Evolutionary conservation across 306 rosid genomes (phyloP).

Genomic region (Dryas drummondii): DNA sequence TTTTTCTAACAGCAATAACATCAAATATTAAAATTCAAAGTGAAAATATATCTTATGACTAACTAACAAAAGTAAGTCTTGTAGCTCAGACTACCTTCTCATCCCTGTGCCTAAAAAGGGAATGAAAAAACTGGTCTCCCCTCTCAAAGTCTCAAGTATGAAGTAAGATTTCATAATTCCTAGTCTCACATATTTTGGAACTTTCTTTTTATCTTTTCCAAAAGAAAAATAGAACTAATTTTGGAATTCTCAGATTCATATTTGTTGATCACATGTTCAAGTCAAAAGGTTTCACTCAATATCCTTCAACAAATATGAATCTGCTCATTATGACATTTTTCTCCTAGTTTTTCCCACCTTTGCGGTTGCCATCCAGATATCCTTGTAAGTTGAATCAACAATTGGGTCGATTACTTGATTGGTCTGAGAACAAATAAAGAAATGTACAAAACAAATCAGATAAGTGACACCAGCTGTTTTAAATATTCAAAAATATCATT

Average conservation of each 20-base stretch:
- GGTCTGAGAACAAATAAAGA: conserved; percentile 43
- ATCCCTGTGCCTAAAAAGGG: too few species aligned
- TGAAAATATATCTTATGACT: too few species aligned
- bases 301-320: background rate
- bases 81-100: too few species aligned
- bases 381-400: conserved; percentile 82
- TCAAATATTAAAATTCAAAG: too few species aligned
- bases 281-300: background rate
- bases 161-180: too few species aligned
- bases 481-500: conserved; percentile 4
- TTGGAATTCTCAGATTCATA: background rate
- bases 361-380: conserved; percentile 91
- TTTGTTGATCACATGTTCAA: background rate
- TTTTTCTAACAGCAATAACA: too few species aligned
- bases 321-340: background rate
- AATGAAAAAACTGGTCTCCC: too few species aligned
- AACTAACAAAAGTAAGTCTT: too few species aligned
- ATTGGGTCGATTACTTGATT: conserved; percentile 72
- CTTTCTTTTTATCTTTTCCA: background rate
- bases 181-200: too few species aligned
- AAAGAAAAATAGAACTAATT: background rate
- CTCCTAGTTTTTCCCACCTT: conserved; percentile 54
- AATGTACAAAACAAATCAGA: conserved; percentile 27
- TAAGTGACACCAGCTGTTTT: background rate
- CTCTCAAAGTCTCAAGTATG: too few species aligned